Conservation (phyloP, 2,329 filamentous ascomycete species). For the Rugonectria rugulosa region DNA sequence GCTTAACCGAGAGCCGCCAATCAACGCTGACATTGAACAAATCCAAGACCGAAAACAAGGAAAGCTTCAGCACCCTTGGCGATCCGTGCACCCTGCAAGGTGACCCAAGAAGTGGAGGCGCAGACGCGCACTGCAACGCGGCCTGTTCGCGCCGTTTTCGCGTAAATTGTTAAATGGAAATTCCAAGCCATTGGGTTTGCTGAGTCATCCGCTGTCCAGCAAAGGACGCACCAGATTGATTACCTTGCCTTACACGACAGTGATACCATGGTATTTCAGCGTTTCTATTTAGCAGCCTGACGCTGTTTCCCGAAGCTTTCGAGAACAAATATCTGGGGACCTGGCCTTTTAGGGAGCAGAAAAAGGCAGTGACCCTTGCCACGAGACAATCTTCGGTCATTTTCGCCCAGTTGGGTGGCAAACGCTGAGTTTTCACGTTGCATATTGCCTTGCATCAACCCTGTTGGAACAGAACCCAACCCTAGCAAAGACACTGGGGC, state of each 20-base stretch:
- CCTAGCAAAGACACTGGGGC: too few species aligned
- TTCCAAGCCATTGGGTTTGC: constrained; percentile 6
- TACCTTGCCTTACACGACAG: too few species aligned
- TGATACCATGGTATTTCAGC: too few species aligned
- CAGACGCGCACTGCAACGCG: constrained; percentile 25
- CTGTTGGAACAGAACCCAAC: constrained; percentile 25
- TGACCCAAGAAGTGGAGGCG: constrained; percentile 8
- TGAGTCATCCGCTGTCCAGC: constrained; percentile 20
- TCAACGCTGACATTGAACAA: constrained; percentile 4
- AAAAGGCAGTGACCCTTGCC: too few species aligned
- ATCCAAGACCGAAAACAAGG: constrained; percentile 20
- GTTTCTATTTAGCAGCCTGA: too few species aligned
- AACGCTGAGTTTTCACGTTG: background rate
- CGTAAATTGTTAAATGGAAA: constrained; percentile 32
- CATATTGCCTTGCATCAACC: background rate
- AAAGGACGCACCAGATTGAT: background rate
- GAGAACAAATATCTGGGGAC: too few species aligned
- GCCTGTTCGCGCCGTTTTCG: constrained; percentile 40
- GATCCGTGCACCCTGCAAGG: constrained; percentile 7
- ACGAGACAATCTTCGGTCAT: too few species aligned
- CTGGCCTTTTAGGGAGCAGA: too few species aligned
- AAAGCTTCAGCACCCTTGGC: constrained; percentile 1
- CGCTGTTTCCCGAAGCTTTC: too few species aligned
- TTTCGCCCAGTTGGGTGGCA: background rate
- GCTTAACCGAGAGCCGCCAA: constrained; percentile 7